phyloP scores from a whole-genome alignment of 2,329 filamentous ascomycete species.

The Neonectria punicea region DNA sequence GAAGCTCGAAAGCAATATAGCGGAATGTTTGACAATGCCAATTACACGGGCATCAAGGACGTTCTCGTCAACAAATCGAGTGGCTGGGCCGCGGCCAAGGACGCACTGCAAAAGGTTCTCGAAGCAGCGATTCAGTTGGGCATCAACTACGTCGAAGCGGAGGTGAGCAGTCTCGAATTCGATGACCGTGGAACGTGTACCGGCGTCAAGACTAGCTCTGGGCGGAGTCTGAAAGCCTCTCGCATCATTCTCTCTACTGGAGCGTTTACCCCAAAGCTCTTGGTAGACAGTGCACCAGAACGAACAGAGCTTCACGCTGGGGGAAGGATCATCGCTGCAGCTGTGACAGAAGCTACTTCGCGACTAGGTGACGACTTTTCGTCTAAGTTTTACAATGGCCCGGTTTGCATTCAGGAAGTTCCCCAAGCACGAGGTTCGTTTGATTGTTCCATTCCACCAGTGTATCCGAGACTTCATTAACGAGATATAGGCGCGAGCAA shows the following conservation, averaged over 20 bases:
- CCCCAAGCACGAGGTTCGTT: background rate
- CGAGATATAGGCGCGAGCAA: background rate
- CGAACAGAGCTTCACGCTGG: background rate
- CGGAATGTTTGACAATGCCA: background rate
- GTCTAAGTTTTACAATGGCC: background rate
- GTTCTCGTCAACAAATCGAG: constrained; percentile 1
- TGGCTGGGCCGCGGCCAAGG: background rate
- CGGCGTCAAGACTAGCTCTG: background rate
- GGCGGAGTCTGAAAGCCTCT: background rate
- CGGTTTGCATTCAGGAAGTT: background rate
- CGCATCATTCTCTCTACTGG: background rate
- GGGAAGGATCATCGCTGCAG: background rate
- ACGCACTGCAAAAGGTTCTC: background rate
- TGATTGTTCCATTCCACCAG: background rate
- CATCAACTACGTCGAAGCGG: background rate
- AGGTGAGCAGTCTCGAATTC: background rate
- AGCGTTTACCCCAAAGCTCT: constrained; percentile 4
- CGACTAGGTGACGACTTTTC: background rate
- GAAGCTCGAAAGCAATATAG: background rate
- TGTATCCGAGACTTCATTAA: background rate
- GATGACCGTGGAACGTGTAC: background rate
- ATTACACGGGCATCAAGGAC: constrained; percentile 1
- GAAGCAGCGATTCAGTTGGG: background rate
- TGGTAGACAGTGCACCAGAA: background rate
- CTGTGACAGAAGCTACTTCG: background rate